Evolutionary conservation across 1,284 basidiomycete species (phyloP).

Genomic region (Schizophyllum amplum): DNA sequence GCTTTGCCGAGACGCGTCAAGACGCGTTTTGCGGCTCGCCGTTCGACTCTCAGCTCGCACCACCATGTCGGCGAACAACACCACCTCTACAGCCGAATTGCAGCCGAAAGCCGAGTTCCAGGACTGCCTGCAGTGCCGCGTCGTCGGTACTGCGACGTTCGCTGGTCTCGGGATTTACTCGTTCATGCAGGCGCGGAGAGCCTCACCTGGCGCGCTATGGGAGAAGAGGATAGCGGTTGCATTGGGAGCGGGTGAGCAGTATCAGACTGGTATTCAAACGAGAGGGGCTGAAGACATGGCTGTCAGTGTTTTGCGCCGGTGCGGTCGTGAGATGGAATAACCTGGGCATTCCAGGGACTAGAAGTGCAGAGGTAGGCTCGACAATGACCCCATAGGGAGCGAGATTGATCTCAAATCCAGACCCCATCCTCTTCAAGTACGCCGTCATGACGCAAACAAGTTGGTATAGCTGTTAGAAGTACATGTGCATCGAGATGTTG

Average conservation of each 20-base stretch:
- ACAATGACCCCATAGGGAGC: too few relatives aligned
- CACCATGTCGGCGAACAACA: neutral
- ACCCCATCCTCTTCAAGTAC: too few relatives aligned
- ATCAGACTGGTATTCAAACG: neutral
- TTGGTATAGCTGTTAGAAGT: too few relatives aligned
- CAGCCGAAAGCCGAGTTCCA: neutral
- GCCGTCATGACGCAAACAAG: too few relatives aligned
- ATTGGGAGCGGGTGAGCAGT: neutral
- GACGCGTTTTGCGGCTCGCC: neutral
- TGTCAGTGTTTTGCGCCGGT: too few relatives aligned
- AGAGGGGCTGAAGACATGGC: neutral
- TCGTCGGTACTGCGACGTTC: neutral
- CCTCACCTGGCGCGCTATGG: too few relatives aligned
- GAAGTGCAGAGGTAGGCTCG: neutral
- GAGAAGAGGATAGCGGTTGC: neutral
- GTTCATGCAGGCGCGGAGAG: too few relatives aligned
- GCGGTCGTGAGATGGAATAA: neutral
- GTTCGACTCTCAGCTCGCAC: neutral
- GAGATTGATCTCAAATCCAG: too few relatives aligned
- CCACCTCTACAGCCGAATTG: neutral
- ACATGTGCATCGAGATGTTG: too few relatives aligned
- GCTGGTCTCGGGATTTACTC: too few relatives aligned
- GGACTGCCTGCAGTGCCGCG: neutral
- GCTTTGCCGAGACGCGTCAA: neutral
- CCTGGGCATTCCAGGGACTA: neutral